These are phyloP conservation scores for Sclerotinia borealis DNA, from an alignment of 2,329 filamentous ascomycete genomes.

Conservation along the genomic window DNA sequence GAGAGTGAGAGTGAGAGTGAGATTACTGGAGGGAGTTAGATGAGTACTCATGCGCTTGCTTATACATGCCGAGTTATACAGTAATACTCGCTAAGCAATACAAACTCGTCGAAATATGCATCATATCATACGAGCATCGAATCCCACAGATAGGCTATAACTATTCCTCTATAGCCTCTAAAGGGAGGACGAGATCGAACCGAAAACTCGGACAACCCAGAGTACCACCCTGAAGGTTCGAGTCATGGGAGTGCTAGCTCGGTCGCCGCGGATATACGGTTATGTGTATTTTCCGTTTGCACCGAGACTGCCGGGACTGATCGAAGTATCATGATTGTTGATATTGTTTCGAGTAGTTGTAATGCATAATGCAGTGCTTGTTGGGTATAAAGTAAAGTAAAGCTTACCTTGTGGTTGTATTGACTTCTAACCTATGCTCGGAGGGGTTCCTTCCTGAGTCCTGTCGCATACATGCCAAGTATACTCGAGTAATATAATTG, in stretches of 20 bases:
- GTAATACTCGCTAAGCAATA: too few relatives aligned
- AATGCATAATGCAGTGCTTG: conserved; percentile 52
- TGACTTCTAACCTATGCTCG: conserved; percentile 51
- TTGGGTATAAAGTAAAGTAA: conserved; percentile 64
- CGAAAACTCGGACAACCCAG: background rate
- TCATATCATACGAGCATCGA: too few relatives aligned
- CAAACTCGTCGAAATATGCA: too few relatives aligned
- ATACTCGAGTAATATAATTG: too few relatives aligned
- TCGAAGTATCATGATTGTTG: conserved; percentile 59
- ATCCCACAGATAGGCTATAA: background rate
- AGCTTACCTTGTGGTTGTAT: conserved; percentile 58
- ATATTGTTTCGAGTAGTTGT: conserved; percentile 41
- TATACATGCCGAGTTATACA: too few relatives aligned
- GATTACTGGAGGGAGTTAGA: too few relatives aligned
- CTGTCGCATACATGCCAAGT: too few relatives aligned
- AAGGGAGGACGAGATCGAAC: background rate
- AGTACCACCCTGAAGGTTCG: background rate
- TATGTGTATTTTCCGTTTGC: background rate
- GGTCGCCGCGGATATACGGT: too few relatives aligned
- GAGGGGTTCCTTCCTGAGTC: conserved; percentile 60
- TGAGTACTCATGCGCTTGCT: too few relatives aligned
- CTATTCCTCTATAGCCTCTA: background rate
- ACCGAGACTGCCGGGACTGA: conserved; percentile 38
- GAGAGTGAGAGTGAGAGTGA: too few relatives aligned
- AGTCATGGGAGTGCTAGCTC: too few relatives aligned